These are phyloP conservation scores for Kazachstania sp. DNA, from an alignment of 1,139 yeast genomes.

Conservation along the genomic window DNA sequence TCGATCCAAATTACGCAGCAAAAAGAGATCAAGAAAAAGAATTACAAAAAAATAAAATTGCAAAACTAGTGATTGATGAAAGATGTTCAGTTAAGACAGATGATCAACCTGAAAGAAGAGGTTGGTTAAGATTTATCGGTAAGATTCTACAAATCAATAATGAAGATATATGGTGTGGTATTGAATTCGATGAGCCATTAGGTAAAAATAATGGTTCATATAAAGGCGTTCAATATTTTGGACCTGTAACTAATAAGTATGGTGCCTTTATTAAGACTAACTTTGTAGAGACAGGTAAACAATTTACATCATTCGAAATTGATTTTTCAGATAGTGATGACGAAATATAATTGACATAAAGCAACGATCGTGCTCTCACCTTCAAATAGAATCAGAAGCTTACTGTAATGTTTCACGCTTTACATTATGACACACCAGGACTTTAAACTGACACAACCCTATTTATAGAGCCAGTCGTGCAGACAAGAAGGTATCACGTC, in stretches of 20 bases:
- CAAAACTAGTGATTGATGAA: conserved; percentile 27
- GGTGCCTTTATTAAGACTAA: conserved; percentile 58
- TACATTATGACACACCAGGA: background rate
- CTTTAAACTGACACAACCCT: too few relatives aligned
- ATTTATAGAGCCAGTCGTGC: too few relatives aligned
- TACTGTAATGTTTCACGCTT: background rate
- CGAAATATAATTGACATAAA: conserved; percentile 6
- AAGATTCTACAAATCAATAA: conserved; percentile 45
- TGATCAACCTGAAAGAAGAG: conserved; percentile 42
- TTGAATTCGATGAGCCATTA: conserved; percentile 57
- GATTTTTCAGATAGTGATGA: conserved; percentile 15
- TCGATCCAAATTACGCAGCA: conserved; percentile 45
- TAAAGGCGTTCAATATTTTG: conserved; percentile 57
- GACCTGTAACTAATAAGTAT: conserved; percentile 40
- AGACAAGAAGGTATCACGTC: too few relatives aligned
- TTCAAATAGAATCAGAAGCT: background rate
- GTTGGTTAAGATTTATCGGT: conserved; percentile 62
- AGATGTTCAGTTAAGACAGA: conserved; percentile 29
- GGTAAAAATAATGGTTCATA: conserved; percentile 84
- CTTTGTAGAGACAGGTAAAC: conserved; percentile 20
- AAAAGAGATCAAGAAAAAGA: conserved; percentile 26
- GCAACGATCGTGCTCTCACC: background rate
- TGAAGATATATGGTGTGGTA: conserved; percentile 63
- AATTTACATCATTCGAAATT: conserved; percentile 16
- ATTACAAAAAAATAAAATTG: conserved; percentile 28